Conservation (phyloP, 2,329 filamentous ascomycete genomes). For the Apiospora rasikravindrae region DNA sequence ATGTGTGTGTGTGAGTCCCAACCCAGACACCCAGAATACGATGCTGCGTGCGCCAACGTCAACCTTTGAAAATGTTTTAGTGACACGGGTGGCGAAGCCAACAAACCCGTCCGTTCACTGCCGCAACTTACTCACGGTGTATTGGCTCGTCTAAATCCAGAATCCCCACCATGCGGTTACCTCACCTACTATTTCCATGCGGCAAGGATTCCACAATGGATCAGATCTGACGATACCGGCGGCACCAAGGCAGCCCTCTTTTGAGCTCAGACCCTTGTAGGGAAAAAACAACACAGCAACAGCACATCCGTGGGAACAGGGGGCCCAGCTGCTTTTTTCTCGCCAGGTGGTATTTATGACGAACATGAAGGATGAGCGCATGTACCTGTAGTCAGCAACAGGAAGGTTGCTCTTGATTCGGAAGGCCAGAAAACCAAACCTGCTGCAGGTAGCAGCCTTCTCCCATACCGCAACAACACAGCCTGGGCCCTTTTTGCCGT, state of each 20-base stretch:
- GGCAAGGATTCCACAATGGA: slow-evolving; percentile 7
- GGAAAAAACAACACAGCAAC: slow-evolving; percentile 1
- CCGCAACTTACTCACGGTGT: not conserved
- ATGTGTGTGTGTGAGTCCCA: not conserved
- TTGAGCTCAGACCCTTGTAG: not conserved
- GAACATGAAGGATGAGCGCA: not conserved
- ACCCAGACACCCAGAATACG: not conserved
- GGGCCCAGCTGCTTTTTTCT: not conserved
- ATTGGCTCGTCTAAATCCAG: slow-evolving; percentile 14
- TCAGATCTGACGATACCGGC: slow-evolving; percentile 3
- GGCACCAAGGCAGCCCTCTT: not conserved
- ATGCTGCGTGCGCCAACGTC: slow-evolving; percentile 1
- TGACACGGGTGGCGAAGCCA: slow-evolving; percentile 15
- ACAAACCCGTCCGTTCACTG: slow-evolving; percentile 8
- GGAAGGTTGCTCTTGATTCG: not conserved
- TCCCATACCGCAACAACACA: not conserved
- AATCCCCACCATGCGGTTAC: slow-evolving; percentile 5
- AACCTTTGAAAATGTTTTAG: slow-evolving; percentile 10
- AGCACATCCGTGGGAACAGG: not conserved
- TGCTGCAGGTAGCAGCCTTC: slow-evolving; percentile 5
- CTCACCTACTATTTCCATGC: slow-evolving; percentile 1
- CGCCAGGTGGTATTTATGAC: slow-evolving; percentile 5
- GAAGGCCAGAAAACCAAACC: not conserved
- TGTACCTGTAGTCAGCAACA: slow-evolving; percentile 2
- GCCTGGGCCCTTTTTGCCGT: not conserved